Evolutionary conservation across 192 early-diverging fungal species (phyloP).

Genomic region (Gonapodya sp.): DNA sequence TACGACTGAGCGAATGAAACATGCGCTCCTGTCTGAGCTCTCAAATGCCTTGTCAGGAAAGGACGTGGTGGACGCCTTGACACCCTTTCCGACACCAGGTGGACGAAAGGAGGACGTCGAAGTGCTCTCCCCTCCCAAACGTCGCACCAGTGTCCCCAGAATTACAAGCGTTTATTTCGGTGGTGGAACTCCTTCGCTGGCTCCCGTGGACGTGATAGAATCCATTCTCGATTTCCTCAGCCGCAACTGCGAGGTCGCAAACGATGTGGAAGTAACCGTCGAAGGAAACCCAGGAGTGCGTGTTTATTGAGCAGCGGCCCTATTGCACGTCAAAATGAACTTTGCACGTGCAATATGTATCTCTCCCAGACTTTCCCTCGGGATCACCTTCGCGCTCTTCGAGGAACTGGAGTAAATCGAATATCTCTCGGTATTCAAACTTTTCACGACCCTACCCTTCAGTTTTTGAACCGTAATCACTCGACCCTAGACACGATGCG

Average conservation of each 20-base stretch:
- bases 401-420: slow-evolving; percentile 32
- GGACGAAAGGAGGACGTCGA: slow-evolving; percentile 18
- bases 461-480: slow-evolving; percentile 35
- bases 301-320: slow-evolving; percentile 26
- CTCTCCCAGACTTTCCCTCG: background rate
- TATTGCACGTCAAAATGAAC: no score
- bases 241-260: background rate
- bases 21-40: background rate
- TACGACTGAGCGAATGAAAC: background rate
- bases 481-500: slow-evolving; percentile 24
- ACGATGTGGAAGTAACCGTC: slow-evolving; percentile 1
- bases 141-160: slow-evolving; percentile 18
- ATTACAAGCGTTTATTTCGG: slow-evolving; percentile 38
- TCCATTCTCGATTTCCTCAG: background rate
- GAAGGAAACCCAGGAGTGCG: slow-evolving; percentile 12
- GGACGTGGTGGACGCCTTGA: background rate
- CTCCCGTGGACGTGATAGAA: slow-evolving; percentile 19
- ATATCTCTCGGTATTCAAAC: slow-evolving; percentile 44
- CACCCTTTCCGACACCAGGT: slow-evolving; percentile 11
- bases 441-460: slow-evolving; percentile 24
- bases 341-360: background rate
- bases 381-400: slow-evolving; percentile 27
- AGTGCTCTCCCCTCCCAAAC: slow-evolving; percentile 21
- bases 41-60: background rate
- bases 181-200: slow-evolving; percentile 45